Base-by-base conservation (phyloP, 306 rosid species). In the Malus sylvestris region DNA sequence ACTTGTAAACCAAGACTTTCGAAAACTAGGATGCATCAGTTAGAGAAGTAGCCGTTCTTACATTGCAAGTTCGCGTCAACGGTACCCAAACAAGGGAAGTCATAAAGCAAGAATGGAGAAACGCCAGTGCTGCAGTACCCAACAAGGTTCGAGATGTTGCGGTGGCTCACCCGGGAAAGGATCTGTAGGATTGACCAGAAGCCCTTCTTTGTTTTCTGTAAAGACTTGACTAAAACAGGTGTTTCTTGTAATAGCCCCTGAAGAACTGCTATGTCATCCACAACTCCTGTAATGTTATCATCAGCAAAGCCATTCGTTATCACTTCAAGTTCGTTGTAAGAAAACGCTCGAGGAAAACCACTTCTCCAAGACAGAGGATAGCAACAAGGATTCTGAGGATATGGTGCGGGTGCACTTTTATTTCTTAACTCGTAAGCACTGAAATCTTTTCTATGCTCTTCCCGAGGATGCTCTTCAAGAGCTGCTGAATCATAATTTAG, bases 301-400 rank as follows among this genome's bases (percentile, higher is more conserved):
- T 68, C 76, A 12, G 62, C 61, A 52, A 82, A 78, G 57, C 72
- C 76, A 35, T 40, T 40, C 40, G 85, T 78, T 25, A 78, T 73
- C 4, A 18, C 52, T 73, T 78, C 57, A 62, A 78, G 18, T 68
- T 78, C 85, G 1, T 33, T 75, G 0, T 15, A 20, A 5, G 78
- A 69, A 62, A 82, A 77, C 7, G 40, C 40, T 68, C 76, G 67
- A 23, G 82, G 82, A 67, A 61, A 82, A 25, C 81, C 64, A 49
- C 45, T 81, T 63, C 76, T 68, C 79, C 82, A 77, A 49, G 76
- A 72, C 23, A 73, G 61, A 4, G 85, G 82, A 69, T 77, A 68
- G 57, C 72, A 77, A 51, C 81, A 82, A 51, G 70, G 76, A 67
- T 63, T 73, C 14, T 49, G 68, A 53, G 57, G 62, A 51, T 62